phyloP scores from a whole-genome alignment of 1,139 yeast genomes.

The Blastobotrys indianensis region DNA sequence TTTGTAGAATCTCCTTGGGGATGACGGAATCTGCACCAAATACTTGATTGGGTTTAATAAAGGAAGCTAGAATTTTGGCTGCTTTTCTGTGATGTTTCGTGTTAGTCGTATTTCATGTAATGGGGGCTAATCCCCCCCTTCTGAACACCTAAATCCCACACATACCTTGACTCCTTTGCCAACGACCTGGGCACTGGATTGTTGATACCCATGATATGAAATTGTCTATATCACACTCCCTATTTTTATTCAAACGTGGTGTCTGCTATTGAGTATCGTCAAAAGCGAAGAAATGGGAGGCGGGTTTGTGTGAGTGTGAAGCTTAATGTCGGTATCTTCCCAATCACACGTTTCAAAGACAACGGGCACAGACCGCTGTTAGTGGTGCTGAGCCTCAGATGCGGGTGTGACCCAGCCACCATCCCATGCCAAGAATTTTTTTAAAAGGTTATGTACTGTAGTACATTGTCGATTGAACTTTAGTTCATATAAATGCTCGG shows the following conservation, averaged over 20 bases:
- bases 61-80: conserved; percentile 86
- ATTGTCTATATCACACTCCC: background rate
- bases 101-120: background rate
- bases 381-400: too few relatives aligned
- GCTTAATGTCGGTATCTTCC: background rate
- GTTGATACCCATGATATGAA: conserved; percentile 58
- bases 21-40: conserved; percentile 83
- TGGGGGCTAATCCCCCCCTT: background rate
- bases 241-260: background rate
- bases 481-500: too few relatives aligned
- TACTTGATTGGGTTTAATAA: conserved; percentile 91
- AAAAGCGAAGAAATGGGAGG: background rate
- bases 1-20: conserved; percentile 80
- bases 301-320: background rate
- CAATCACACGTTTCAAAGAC: background rate
- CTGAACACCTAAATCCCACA: conserved; percentile 22
- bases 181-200: conserved; percentile 94
- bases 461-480: too few relatives aligned
- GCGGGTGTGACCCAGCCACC: too few relatives aligned
- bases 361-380: too few relatives aligned
- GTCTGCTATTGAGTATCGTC: background rate
- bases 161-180: conserved; percentile 79
- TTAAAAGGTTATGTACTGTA: too few relatives aligned
- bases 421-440: too few relatives aligned
- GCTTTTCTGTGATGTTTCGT: conserved; percentile 57